Conservation (phyloP, 176 grass and related monocot genomes). For the Tuctoria greenei region DNA sequence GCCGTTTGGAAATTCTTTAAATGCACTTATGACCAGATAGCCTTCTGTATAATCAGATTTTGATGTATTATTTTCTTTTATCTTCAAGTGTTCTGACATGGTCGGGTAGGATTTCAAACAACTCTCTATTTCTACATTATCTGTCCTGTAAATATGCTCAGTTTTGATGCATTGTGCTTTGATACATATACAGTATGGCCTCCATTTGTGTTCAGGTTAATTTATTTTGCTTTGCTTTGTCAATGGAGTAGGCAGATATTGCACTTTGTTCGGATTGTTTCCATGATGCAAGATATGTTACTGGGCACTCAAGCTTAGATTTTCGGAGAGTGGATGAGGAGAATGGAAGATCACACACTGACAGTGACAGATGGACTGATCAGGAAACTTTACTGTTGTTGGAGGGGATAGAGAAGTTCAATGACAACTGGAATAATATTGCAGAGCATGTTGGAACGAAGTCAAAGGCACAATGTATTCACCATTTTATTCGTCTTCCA, state of each 20-base stretch:
- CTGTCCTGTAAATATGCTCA: background rate
- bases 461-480: slow-evolving; percentile 90
- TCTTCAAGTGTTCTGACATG: background rate
- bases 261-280: slow-evolving; percentile 91
- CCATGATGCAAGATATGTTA: slow-evolving; percentile 78
- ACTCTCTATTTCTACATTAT: background rate
- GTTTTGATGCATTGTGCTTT: background rate
- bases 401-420: slow-evolving; percentile 88
- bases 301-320: slow-evolving; percentile 87
- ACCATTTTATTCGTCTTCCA: slow-evolving; percentile 87
- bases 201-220: slow-evolving; percentile 17
- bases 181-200: background rate
- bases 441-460: slow-evolving; percentile 82
- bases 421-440: slow-evolving; percentile 89
- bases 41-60: background rate
- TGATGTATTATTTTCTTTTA: slow-evolving; percentile 4
- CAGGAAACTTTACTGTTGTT: slow-evolving; percentile 87
- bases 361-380: slow-evolving; percentile 82
- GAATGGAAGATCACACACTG: slow-evolving; percentile 58
- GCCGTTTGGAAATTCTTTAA: background rate
- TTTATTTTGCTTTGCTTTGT: slow-evolving; percentile 16
- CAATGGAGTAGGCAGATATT: slow-evolving; percentile 66
- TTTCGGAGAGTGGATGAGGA: slow-evolving; percentile 76
- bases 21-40: background rate
- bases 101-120: background rate